These are phyloP conservation scores for Zymoseptoria pseudotritici DNA, from an alignment of 2,329 filamentous ascomycete genomes.

Conservation along the genomic window DNA sequence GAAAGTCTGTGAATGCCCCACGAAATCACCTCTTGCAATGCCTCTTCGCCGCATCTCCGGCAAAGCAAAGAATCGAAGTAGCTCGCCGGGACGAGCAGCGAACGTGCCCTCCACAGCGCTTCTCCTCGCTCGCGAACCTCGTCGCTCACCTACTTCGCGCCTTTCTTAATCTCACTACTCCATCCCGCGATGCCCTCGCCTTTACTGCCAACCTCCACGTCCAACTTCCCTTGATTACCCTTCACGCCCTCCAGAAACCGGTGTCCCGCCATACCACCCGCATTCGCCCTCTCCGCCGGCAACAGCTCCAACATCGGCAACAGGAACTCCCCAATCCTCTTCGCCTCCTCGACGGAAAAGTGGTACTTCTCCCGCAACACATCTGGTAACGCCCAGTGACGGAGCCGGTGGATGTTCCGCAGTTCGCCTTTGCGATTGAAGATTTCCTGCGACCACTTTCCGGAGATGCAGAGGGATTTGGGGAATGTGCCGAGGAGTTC, in stretches of 20 bases:
- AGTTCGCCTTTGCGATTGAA: conserved; percentile 97
- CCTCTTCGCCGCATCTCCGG: neutral
- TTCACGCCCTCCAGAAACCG: conserved; percentile 75
- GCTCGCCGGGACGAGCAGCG: neutral
- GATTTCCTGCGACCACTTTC: conserved; percentile 97
- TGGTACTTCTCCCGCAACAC: conserved; percentile 96
- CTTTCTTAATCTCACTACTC: conserved; percentile 76
- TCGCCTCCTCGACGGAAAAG: conserved; percentile 75
- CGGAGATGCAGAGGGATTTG: conserved; percentile 80
- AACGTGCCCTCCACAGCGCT: neutral
- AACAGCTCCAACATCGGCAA: conserved; percentile 84
- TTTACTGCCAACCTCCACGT: conserved; percentile 68
- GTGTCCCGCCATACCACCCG: conserved; percentile 88
- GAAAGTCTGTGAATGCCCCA: conserved; percentile 1
- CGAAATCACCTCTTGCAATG: neutral
- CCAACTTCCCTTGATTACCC: conserved; percentile 66
- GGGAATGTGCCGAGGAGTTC: conserved; percentile 91
- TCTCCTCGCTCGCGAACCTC: neutral
- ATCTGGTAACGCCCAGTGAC: conserved; percentile 91
- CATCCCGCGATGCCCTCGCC: conserved; percentile 94
- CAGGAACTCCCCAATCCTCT: conserved; percentile 73
- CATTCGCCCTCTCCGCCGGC: conserved; percentile 85
- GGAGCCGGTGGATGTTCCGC: conserved; percentile 90
- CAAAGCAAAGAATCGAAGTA: neutral
- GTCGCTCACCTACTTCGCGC: conserved; percentile 45